Conservation (phyloP, 331 rosid genomes). For the Cydonia oblonga region DNA sequence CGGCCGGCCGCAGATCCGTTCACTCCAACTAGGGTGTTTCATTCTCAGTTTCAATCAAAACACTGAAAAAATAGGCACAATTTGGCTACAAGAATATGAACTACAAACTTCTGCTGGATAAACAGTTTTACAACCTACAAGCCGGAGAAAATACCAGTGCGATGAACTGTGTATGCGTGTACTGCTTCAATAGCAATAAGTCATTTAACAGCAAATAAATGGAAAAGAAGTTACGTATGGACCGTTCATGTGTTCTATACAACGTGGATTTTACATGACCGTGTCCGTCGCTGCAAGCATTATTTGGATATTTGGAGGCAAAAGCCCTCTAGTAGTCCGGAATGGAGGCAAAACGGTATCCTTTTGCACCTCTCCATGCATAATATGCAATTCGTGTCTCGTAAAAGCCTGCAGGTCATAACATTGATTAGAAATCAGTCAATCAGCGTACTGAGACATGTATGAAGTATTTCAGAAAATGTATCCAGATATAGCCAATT, state of each 20-base stretch:
- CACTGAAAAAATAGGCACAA: neutral
- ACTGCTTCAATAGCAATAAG: neutral
- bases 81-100: neutral
- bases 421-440: neutral
- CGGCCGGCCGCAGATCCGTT: neutral
- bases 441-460: constrained; percentile 10
- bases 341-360: constrained; percentile 77
- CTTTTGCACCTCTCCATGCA: constrained; percentile 85
- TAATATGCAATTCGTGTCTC: constrained; percentile 91
- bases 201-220: neutral
- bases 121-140: neutral
- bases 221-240: neutral
- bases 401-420: constrained; percentile 61
- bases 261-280: neutral
- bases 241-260: neutral
- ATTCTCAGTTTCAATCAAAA: neutral
- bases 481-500: neutral
- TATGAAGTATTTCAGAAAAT: neutral
- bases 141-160: neutral
- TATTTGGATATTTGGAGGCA: neutral
- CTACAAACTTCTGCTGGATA: neutral
- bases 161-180: neutral
- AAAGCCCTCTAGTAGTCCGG: constrained; percentile 57
- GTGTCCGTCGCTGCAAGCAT: neutral
- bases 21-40: neutral